phyloP scores from a whole-genome alignment of 805 yeast genomes.

The Metschnikowia hibisci region DNA sequence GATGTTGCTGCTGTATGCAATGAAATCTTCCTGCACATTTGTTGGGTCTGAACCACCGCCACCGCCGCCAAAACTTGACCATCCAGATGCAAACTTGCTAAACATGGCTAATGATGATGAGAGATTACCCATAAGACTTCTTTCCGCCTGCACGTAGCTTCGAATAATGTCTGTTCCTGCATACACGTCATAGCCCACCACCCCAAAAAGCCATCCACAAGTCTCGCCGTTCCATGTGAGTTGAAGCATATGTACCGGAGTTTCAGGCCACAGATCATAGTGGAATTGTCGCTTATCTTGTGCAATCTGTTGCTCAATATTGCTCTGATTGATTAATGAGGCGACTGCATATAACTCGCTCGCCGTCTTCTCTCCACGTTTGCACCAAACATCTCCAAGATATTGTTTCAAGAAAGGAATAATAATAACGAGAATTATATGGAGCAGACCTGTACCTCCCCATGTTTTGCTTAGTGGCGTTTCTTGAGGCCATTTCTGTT shows the following conservation, averaged over 20 bases:
- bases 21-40: constrained; percentile 21
- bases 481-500: constrained; percentile 49
- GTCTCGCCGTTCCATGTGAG: constrained; percentile 63
- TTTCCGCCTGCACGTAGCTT: constrained; percentile 20
- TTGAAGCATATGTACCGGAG: constrained; percentile 41
- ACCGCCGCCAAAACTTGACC: constrained; percentile 30
- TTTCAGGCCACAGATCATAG: constrained; percentile 41
- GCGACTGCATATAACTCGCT: constrained; percentile 24
- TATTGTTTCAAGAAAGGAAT: constrained; percentile 34
- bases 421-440: constrained; percentile 37
- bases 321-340: constrained; percentile 38
- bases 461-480: constrained; percentile 49
- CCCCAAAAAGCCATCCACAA: constrained; percentile 71
- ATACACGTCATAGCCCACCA: constrained; percentile 60
- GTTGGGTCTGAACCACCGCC: constrained; percentile 6
- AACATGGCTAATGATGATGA: constrained; percentile 34
- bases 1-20: constrained; percentile 38
- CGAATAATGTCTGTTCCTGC: constrained; percentile 16
- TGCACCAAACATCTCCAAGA: constrained; percentile 26
- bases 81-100: constrained; percentile 34
- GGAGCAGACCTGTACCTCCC: constrained; percentile 53
- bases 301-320: constrained; percentile 23
- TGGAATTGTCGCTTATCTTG: constrained; percentile 28
- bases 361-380: constrained; percentile 6
- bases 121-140: constrained; percentile 38